Evolutionary conservation across 2,329 filamentous ascomycete genomes (phyloP), one percentile per base, ranked within the genome.

Genomic region (Botrytis squamosa): DNA sequence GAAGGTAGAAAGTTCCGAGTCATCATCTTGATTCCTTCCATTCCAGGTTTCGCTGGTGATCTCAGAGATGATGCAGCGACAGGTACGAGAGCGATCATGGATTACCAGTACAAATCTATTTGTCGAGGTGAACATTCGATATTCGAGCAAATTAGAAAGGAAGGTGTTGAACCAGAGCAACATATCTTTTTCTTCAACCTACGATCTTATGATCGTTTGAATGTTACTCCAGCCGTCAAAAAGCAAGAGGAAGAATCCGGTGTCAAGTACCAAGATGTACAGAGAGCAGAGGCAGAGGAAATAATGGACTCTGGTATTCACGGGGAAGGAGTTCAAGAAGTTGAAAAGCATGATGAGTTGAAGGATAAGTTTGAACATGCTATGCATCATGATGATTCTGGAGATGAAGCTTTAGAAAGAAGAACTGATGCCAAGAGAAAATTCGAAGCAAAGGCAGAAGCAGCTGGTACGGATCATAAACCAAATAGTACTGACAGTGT

Each of bases 101-200:
- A 98, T 81, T 98, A 97, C 80, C 96, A 98, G 81, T 99, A 96
- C 86, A 97, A 97, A 83, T 97, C 94, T 0, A 97, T 99, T 77
- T 93, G 92, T 80, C 91, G 96, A 63, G 96, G 96, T 9, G 92
- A 97, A 76, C 87, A 98, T 81, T 97, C 94, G 7, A 98, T 99
- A 70, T 96, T 92, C 78, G 94, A 89, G 57, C 91, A 92, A 80
- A 90, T 98, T 74, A 85, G 86, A 73, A 89, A 88, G 10, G 86
- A 92, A 75, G 94, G 93, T 1, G 88, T 96, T 1, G 90, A 98
- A 78, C 94, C 95, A 0, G 88, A 80, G 0, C 80, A 98, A 75
- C 88, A 98, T 82, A 90, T 99, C 46, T 98, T 97, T 83, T 88
- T 97, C 80, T 99, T 98, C 86, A 98, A 98, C 78, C 85, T 99